Evolutionary conservation across 202 grass and related monocot species (phyloP).

Genomic region (Schoenoplectus triqueter): DNA sequence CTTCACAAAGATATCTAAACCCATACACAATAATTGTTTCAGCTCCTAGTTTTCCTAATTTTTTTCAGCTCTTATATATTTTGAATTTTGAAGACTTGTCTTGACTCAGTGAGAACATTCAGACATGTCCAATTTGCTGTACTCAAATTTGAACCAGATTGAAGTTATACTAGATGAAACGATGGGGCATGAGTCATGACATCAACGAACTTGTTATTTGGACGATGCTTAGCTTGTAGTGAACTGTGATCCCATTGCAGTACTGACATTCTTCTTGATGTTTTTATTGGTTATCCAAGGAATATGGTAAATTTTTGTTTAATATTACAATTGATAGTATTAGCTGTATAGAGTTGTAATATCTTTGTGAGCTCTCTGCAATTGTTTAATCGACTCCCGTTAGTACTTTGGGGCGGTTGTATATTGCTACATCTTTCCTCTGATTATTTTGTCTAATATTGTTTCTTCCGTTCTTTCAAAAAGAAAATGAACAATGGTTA

Average conservation of each 20-base stretch:
- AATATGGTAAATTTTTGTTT: neutral
- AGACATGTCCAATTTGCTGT: conserved; percentile 84
- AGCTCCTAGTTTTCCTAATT: no score
- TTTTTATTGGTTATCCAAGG: neutral
- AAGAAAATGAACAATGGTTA: neutral
- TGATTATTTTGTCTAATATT: neutral
- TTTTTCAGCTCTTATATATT: conserved; percentile 1
- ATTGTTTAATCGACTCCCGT: neutral
- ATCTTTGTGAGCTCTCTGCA: neutral
- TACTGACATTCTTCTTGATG: neutral
- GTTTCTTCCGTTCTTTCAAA: neutral
- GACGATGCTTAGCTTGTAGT: conserved; percentile 3
- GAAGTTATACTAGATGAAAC: conserved; percentile 61
- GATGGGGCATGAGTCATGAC: neutral
- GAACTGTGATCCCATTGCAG: neutral
- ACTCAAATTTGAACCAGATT: conserved; percentile 66
- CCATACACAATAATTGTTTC: no score
- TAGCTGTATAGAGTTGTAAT: neutral
- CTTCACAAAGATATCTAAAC: no score
- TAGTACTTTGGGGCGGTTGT: neutral
- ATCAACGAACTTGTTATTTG: neutral
- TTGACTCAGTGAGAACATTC: conserved; percentile 55
- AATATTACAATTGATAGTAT: neutral
- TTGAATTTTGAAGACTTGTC: conserved; percentile 63
- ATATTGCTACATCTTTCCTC: neutral